Conservation (phyloP, 768 basidiomycete species). For the Boletus pseudo-olivaceus region DNA sequence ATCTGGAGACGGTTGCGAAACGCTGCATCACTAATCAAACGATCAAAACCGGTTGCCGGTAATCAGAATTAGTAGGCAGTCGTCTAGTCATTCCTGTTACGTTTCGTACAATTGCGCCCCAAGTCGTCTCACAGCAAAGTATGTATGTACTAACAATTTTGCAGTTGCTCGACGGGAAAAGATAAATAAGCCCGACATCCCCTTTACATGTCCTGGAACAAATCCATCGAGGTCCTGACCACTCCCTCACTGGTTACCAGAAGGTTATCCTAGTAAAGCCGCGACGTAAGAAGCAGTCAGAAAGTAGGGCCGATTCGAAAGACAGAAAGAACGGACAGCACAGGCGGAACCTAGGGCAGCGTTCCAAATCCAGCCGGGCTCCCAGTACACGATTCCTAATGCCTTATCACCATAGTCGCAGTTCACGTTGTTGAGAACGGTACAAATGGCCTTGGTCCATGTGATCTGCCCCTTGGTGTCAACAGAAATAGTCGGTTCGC, state of each 20-base stretch:
- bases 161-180: not conserved
- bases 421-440: not conserved
- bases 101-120: not conserved
- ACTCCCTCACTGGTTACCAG: slow-evolving; percentile 6
- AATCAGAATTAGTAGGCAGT: not conserved
- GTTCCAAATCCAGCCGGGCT: slow-evolving; percentile 10
- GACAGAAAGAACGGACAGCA: slow-evolving; percentile 3
- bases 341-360: slow-evolving; percentile 5
- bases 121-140: too few species aligned
- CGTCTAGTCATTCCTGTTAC: not conserved
- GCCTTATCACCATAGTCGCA: not conserved
- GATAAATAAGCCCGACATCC: not conserved
- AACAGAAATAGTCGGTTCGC: slow-evolving; percentile 7
- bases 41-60: slow-evolving; percentile 1
- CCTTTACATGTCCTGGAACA: not conserved
- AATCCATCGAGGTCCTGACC: slow-evolving; percentile 4
- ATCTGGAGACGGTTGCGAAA: not conserved
- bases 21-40: not conserved
- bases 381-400: slow-evolving; percentile 12
- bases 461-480: slow-evolving; percentile 4
- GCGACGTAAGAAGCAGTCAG: not conserved
- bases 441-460: slow-evolving; percentile 1
- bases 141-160: not conserved
- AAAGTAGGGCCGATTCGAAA: not conserved
- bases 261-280: slow-evolving; percentile 4